Evolutionary conservation across 2,329 filamentous ascomycete species (phyloP).

Genomic region (Colletotrichum sp.): DNA sequence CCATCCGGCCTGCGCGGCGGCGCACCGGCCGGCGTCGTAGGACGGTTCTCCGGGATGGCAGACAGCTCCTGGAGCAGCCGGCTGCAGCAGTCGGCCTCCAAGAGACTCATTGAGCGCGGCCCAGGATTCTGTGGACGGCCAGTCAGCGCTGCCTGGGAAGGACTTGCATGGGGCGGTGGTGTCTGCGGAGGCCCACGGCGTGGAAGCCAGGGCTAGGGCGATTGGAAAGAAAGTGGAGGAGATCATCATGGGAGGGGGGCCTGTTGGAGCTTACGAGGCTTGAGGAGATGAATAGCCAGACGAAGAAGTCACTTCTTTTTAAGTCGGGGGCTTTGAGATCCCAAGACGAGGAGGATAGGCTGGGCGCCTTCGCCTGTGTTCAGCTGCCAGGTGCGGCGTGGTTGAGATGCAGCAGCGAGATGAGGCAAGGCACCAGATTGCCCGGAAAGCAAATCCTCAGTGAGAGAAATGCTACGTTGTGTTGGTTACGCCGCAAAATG

Average conservation of each 20-base stretch:
- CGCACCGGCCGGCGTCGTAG: conserved; percentile 37
- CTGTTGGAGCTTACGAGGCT: not conserved
- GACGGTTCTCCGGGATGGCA: conserved; percentile 43
- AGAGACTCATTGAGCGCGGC: conserved; percentile 48
- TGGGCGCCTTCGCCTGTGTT: not conserved
- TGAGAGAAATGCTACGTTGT: not conserved
- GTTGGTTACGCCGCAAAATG: not conserved
- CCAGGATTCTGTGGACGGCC: conserved; percentile 55
- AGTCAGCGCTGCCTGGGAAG: conserved; percentile 47
- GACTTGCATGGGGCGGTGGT: conserved; percentile 44
- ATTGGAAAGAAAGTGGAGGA: not conserved
- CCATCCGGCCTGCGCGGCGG: conserved; percentile 7
- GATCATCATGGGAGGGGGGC: not conserved
- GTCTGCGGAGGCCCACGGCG: not conserved
- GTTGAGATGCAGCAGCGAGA: not conserved
- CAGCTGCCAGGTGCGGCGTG: not conserved
- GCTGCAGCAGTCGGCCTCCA: conserved; percentile 45
- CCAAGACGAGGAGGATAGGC: not conserved
- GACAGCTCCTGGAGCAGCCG: conserved; percentile 48
- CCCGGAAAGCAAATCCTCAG: not conserved
- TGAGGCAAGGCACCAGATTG: not conserved
- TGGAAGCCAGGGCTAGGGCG: not conserved
- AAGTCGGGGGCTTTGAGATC: not conserved
- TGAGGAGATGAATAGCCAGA: not conserved
- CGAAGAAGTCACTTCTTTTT: not conserved